Conservation (phyloP, 2,329 filamentous ascomycete genomes). For the Sporothrix pallida region DNA sequence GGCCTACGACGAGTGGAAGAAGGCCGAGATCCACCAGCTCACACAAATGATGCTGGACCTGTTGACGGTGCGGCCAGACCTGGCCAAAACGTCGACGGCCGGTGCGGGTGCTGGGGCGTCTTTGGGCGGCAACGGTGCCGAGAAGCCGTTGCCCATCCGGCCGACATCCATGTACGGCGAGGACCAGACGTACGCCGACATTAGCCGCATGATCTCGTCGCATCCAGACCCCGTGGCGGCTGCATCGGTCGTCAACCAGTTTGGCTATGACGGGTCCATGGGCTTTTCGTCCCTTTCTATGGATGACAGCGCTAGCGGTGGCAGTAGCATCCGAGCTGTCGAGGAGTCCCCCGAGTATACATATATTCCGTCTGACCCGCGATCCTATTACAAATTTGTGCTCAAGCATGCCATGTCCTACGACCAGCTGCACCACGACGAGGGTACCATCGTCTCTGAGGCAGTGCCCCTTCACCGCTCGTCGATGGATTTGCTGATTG, state of each 20-base stretch:
- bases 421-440: conserved; percentile 58
- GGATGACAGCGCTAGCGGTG: conserved; percentile 47
- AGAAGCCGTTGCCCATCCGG: conserved; percentile 64
- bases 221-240: conserved; percentile 43
- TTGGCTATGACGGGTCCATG: conserved; percentile 68
- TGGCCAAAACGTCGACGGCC: conserved; percentile 75
- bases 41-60: conserved; percentile 94
- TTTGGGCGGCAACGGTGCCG: conserved; percentile 39
- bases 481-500: conserved; percentile 81
- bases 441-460: conserved; percentile 33
- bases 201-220: conserved; percentile 58
- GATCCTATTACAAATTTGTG: conserved; percentile 82
- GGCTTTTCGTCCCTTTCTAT: conserved; percentile 71
- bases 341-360: conserved; percentile 76
- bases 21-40: conserved; percentile 82
- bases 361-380: conserved; percentile 85
- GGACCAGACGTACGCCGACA: conserved; percentile 59
- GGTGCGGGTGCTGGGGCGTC: conserved; percentile 44
- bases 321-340: conserved; percentile 56
- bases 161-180: conserved; percentile 53
- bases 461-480: conserved; percentile 69
- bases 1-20: conserved; percentile 88
- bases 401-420: conserved; percentile 75
- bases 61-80: conserved; percentile 80
- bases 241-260: conserved; percentile 43